Conservation (phyloP, 2,329 filamentous ascomycete genomes). For the Neonectria coccinea region DNA sequence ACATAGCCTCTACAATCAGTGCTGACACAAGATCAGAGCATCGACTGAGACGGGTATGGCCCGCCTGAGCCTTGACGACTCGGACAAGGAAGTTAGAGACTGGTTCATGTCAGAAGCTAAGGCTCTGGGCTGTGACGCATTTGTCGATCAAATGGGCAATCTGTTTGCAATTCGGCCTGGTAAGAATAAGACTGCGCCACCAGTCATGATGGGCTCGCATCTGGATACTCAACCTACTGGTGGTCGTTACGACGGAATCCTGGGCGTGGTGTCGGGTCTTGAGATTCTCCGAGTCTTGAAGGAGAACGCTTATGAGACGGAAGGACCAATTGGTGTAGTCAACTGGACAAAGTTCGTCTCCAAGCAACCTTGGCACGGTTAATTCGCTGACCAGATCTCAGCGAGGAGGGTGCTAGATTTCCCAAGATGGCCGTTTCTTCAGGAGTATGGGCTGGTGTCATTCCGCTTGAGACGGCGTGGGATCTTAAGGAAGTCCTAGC, state of each 20-base stretch:
- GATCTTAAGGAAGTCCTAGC: constrained; percentile 67
- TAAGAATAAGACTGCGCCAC: constrained; percentile 63
- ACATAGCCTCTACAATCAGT: neutral
- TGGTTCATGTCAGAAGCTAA: constrained; percentile 77
- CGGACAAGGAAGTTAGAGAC: constrained; percentile 75
- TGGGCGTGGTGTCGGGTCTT: constrained; percentile 78
- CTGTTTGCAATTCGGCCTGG: constrained; percentile 78
- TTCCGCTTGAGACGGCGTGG: constrained; percentile 61
- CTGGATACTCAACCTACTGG: constrained; percentile 72
- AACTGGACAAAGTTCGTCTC: constrained; percentile 75
- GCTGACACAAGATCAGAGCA: neutral
- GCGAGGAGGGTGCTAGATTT: constrained; percentile 82
- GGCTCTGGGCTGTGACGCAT: constrained; percentile 73
- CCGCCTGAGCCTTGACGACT: constrained; percentile 3
- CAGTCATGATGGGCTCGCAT: constrained; percentile 77
- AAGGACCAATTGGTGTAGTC: constrained; percentile 77
- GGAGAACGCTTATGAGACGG: constrained; percentile 74
- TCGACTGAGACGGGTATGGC: constrained; percentile 11
- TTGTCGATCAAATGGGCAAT: constrained; percentile 82
- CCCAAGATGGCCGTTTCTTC: constrained; percentile 78
- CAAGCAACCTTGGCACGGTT: neutral
- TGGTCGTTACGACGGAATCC: constrained; percentile 78
- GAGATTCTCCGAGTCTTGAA: constrained; percentile 76
- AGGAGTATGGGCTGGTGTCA: constrained; percentile 78
- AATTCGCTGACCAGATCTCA: constrained; percentile 47